Conservation (phyloP, 1,284 basidiomycete species). For the Erythrobasidium hasegawianum region DNA sequence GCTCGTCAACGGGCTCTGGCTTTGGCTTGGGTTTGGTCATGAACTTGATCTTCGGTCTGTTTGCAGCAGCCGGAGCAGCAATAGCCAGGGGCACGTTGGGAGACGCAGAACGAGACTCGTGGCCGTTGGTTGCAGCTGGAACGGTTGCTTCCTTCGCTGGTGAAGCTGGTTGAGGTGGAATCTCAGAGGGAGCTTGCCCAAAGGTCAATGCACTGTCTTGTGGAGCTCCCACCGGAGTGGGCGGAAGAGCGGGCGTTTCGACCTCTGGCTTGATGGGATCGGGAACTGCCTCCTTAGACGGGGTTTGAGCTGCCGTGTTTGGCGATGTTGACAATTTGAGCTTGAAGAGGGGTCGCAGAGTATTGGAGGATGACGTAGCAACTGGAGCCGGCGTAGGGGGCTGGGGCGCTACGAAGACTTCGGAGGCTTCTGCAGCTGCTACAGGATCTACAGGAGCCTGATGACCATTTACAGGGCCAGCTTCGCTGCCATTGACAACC, state of each 20-base stretch:
- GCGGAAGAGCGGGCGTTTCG: constrained; percentile 10
- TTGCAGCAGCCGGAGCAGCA: constrained; percentile 10
- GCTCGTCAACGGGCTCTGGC: constrained; percentile 24
- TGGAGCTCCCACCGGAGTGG: not conserved
- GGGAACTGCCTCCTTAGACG: not conserved
- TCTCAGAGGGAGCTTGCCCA: not conserved
- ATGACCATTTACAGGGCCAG: constrained; percentile 11
- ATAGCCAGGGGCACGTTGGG: constrained; percentile 17
- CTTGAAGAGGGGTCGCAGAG: constrained; percentile 53
- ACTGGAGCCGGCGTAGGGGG: constrained; percentile 15
- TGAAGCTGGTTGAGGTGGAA: no score
- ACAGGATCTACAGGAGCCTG: no score
- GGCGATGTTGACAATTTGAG: constrained; percentile 39
- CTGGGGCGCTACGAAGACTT: constrained; percentile 31
- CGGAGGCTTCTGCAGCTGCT: not conserved
- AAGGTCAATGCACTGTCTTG: constrained; percentile 8
- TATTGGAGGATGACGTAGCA: constrained; percentile 47
- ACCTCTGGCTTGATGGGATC: constrained; percentile 20
- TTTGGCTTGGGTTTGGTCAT: constrained; percentile 27
- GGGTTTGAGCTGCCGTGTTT: constrained; percentile 16
- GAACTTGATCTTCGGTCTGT: constrained; percentile 25
- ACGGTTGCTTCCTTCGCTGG: not conserved
- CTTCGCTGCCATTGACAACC: no score
- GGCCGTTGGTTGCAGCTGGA: not conserved
- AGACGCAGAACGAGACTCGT: constrained; percentile 27